Conservation (phyloP, 257 asterid genomes). For the Verbena officinalis region DNA sequence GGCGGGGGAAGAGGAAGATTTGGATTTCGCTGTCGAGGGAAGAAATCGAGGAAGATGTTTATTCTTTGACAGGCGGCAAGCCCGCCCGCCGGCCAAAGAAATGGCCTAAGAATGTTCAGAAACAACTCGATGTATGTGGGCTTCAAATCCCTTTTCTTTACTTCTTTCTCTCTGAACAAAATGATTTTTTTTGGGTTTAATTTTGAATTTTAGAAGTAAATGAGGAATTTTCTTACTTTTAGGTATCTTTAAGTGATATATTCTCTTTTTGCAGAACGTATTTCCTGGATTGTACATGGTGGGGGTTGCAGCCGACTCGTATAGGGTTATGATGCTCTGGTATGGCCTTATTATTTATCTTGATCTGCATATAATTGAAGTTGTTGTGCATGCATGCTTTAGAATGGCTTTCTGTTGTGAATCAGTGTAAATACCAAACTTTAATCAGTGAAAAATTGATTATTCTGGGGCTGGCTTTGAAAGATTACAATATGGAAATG, state of each 20-base stretch:
- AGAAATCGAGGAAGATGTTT: conserved; percentile 91
- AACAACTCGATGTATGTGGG: conserved; percentile 67
- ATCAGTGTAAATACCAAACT: neutral
- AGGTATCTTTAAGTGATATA: neutral
- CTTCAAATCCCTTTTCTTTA: neutral
- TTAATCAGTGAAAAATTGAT: conserved; percentile 5
- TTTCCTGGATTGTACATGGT: conserved; percentile 78
- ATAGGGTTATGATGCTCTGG: conserved; percentile 54
- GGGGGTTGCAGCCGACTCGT: conserved; percentile 68
- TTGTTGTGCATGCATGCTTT: conserved; percentile 23
- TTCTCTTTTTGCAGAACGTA: conserved; percentile 42
- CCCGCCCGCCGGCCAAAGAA: conserved; percentile 81
- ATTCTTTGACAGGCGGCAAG: conserved; percentile 74
- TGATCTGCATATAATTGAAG: conserved; percentile 4
- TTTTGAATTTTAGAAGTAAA: neutral
- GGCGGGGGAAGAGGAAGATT: conserved; percentile 60
- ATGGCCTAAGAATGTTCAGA: conserved; percentile 73
- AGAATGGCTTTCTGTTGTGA: neutral
- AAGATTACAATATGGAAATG: conserved; percentile 4
- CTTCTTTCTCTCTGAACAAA: neutral
- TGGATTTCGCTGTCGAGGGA: conserved; percentile 86
- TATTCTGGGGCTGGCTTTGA: conserved; percentile 16
- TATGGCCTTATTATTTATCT: conserved; percentile 27
- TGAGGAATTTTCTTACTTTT: neutral
- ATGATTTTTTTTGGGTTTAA: neutral